These are phyloP conservation scores for Phytophthora tubulina DNA, from an alignment of 352 stramenopile genomes.

Conservation along the genomic window DNA sequence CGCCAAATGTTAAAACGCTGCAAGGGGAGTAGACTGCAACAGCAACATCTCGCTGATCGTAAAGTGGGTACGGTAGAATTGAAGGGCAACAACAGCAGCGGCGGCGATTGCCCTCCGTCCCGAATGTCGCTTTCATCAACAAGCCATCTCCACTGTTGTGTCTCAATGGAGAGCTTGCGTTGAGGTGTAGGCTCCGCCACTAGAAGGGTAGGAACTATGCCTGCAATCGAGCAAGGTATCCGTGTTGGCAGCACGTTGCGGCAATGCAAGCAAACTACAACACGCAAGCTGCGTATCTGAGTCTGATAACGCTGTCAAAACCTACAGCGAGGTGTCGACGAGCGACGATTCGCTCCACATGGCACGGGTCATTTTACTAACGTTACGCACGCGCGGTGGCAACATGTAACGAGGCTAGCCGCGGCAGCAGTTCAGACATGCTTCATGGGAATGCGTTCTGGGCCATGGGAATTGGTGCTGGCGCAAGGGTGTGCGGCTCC, in stretches of 20 bases:
- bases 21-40: neutral
- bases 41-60: conserved; percentile 23
- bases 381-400: conserved; percentile 22
- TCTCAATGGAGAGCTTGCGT: neutral
- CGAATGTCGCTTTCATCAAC: too few species aligned
- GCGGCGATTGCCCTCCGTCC: too few species aligned
- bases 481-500: conserved; percentile 20
- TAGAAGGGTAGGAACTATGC: neutral
- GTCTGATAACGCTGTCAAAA: conserved; percentile 13
- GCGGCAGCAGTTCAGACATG: conserved; percentile 10
- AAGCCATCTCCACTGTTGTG: too few species aligned
- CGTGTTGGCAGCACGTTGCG: neutral
- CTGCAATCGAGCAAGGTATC: neutral
- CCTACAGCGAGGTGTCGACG: conserved; percentile 7
- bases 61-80: conserved; percentile 26
- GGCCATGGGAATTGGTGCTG: conserved; percentile 23
- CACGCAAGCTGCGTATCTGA: neutral
- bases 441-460: conserved; percentile 8
- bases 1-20: neutral
- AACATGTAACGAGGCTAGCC: conserved; percentile 1
- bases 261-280: too few species aligned
- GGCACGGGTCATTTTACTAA: conserved; percentile 19
- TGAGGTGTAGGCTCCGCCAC: neutral
- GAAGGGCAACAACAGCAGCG: conserved; percentile 10
- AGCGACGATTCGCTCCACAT: conserved; percentile 17